Evolutionary conservation across 306 rosid genomes (phyloP).

Genomic region (Potentilla sterilis): DNA sequence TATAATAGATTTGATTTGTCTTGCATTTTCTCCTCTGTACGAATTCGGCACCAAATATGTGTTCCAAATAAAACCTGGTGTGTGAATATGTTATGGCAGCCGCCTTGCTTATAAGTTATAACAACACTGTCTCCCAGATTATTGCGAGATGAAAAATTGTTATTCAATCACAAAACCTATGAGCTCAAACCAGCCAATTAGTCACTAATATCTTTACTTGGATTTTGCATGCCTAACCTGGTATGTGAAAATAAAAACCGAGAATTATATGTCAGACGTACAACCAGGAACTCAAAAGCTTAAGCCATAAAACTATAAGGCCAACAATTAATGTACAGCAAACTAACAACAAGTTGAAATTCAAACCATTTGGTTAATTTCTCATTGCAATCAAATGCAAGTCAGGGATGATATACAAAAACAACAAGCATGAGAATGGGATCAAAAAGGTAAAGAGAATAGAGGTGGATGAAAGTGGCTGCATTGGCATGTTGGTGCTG

Average conservation of each 20-base stretch:
- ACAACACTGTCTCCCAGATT: not conserved
- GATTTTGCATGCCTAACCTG: not conserved
- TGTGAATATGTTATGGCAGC: not conserved
- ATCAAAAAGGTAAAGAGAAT: conserved; percentile 23
- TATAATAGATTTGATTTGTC: not conserved
- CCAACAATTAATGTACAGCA: not conserved
- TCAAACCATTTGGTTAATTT: conserved; percentile 8
- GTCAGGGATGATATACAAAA: conserved; percentile 13
- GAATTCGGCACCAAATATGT: too few relatives aligned
- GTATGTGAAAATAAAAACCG: not conserved
- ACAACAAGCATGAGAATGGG: conserved; percentile 26
- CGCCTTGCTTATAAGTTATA: not conserved
- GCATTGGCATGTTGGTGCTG: not conserved
- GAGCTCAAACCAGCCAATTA: not conserved
- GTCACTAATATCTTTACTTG: not conserved
- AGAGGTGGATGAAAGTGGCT: conserved; percentile 15
- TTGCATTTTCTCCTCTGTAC: not conserved
- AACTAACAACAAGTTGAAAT: not conserved
- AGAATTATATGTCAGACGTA: not conserved
- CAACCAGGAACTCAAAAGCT: not conserved
- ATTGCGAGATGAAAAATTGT: not conserved
- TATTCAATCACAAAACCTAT: not conserved
- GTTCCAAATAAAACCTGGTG: not conserved
- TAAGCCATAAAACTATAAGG: not conserved
- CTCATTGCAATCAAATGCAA: conserved; percentile 12